Base-by-base conservation (phyloP, 768 basidiomycete genomes). In the Crassisporium funariophilum region DNA sequence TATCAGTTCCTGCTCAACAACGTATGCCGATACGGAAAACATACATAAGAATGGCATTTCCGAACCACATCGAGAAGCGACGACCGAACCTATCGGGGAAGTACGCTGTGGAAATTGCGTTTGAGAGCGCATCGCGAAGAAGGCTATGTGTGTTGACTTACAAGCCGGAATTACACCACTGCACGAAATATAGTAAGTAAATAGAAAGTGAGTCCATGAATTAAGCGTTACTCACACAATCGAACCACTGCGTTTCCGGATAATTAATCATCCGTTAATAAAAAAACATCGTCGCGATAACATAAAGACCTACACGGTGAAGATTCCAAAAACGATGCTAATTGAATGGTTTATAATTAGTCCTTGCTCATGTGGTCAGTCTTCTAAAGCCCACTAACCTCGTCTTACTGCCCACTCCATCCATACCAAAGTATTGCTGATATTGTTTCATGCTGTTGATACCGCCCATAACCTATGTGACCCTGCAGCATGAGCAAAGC, bases 281-380 rank as follows among this genome's bases (percentile, higher is more conserved):
- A 41, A 17, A 22, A 19, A 44, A 41, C 25, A 33, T 11, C 31
- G 33, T 19, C 35, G 39, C 41, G 15, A 36, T 35, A 16, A 49
- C 20, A 41, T 33, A 51, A 35, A 20, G 20, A n/a, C 68, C 24
- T 50, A 72, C 71, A 79, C 65, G 4, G 77, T 77, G 56, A 71
- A 79, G 43, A 81, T 78, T 12, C 78, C 79, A 52, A 79, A 81
- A 20, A 79, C 74, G 34, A 79, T 76, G 23, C 75, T 72, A 35
- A 43, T 37, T 16, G 4, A 25, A 47, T 12, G 23, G 33, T 35
- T 21, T 41, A 20, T 12, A 22, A 40, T 40, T 9, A 12, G 37
- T 23, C 19, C 24, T 35, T 46, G 21, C 31, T 43, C n/a, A 33
- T n/a, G 16, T 15, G 11, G 34, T 23, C 41, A 25, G 27, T 34